phyloP scores from a whole-genome alignment of 805 yeast species.

The Candida silvicultrix region DNA sequence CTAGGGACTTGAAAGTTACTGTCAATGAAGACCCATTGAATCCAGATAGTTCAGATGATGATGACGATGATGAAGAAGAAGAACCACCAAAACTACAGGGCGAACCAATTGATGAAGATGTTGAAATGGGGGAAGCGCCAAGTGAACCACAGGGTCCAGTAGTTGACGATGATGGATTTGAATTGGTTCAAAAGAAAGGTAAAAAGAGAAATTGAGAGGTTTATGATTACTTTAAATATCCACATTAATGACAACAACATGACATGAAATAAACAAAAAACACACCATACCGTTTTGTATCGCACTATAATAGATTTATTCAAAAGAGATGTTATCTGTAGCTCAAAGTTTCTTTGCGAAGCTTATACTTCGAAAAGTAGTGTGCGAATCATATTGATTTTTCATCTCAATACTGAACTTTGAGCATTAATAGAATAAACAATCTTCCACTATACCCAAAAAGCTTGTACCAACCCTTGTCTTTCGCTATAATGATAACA shows the following conservation, averaged over 20 bases:
- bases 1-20: constrained; percentile 31
- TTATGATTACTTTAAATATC: too few relatives aligned
- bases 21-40: constrained; percentile 58
- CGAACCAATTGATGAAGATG: constrained; percentile 27
- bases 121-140: constrained; percentile 32
- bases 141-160: constrained; percentile 47
- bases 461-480: too few relatives aligned
- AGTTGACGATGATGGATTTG: constrained; percentile 93
- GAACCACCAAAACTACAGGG: constrained; percentile 19
- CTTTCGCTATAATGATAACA: background rate
- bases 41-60: constrained; percentile 49
- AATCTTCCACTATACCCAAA: too few relatives aligned
- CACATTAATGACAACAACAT: too few relatives aligned
- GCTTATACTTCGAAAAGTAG: background rate
- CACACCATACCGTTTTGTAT: too few relatives aligned
- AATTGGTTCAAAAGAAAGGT: constrained; percentile 74
- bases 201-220: constrained; percentile 31
- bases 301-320: too few relatives aligned
- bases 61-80: constrained; percentile 32
- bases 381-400: background rate
- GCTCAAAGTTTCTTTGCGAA: background rate
- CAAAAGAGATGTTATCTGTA: background rate
- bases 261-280: background rate
- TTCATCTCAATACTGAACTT: background rate
- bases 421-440: too few relatives aligned